Conservation (phyloP, 495 filamentous ascomycete species). For the Bacidia rubella region DNA sequence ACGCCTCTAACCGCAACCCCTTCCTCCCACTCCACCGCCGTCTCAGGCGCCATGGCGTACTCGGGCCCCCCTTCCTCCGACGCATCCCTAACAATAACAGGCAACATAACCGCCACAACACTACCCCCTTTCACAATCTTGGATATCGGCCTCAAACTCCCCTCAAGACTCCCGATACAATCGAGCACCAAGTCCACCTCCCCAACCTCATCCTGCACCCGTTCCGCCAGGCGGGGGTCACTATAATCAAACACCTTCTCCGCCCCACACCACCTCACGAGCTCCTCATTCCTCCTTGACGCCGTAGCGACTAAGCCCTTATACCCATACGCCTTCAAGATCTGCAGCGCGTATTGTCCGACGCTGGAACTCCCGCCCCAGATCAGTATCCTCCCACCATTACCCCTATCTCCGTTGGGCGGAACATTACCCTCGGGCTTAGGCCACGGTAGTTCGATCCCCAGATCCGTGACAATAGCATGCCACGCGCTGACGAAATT, state of each 20-base stretch:
- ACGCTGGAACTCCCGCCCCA: conserved; percentile 42
- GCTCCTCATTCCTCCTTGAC: conserved; percentile 28
- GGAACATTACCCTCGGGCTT: conserved; percentile 23
- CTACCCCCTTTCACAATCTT: conserved; percentile 31
- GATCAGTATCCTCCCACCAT: conserved; percentile 29
- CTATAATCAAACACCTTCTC: conserved; percentile 34
- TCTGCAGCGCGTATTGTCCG: conserved; percentile 35
- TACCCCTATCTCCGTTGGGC: background rate
- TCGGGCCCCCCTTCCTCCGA: conserved; percentile 26
- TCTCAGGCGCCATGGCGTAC: conserved; percentile 31
- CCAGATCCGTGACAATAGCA: conserved; percentile 29
- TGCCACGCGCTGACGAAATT: conserved; percentile 42
- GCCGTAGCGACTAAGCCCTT: conserved; percentile 34
- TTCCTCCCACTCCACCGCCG: conserved; percentile 28
- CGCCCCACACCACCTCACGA: conserved; percentile 30
- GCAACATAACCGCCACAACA: conserved; percentile 37
- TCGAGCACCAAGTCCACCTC: conserved; percentile 34
- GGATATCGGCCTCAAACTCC: conserved; percentile 28
- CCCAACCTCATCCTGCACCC: conserved; percentile 21
- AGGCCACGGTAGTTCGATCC: conserved; percentile 35
- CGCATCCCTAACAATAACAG: conserved; percentile 34
- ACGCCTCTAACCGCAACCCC: conserved; percentile 36
- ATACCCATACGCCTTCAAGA: conserved; percentile 37
- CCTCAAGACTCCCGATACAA: conserved; percentile 36
- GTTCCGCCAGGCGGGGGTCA: conserved; percentile 22